Percentiles rank a stretch among this genome's conserved stretches.
These are phyloP conservation scores for Neofusicoccum sp. DNA, from an alignment of 2,329 filamentous ascomycete species.

Conservation along the genomic window DNA sequence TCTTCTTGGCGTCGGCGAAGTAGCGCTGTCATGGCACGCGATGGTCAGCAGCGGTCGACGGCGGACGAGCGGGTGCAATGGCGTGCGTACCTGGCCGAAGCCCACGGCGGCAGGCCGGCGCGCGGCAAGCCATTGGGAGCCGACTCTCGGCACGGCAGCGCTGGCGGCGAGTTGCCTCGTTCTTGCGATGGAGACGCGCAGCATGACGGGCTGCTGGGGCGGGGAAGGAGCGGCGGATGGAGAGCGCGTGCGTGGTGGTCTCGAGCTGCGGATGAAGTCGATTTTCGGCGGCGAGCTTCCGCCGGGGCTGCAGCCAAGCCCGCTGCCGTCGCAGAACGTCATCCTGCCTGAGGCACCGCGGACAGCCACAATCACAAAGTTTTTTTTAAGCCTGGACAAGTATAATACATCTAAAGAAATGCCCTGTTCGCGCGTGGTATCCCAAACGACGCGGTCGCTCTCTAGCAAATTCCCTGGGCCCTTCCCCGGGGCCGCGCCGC, in stretches of 20 bases:
- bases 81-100: conserved; percentile 19
- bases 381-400: background rate
- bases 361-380: background rate
- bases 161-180: conserved; percentile 44
- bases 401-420: conserved; percentile 10
- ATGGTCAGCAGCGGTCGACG: conserved; percentile 42
- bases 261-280: conserved; percentile 15
- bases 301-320: conserved; percentile 11
- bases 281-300: conserved; percentile 20
- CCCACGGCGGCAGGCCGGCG: conserved; percentile 24
- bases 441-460: conserved; percentile 6
- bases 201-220: conserved; percentile 49
- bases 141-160: conserved; percentile 36
- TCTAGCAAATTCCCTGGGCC: background rate
- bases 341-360: conserved; percentile 5
- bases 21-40: conserved; percentile 41
- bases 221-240: conserved; percentile 16
- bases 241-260: conserved; percentile 8
- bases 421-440: conserved; percentile 6
- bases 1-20: conserved; percentile 50
- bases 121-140: conserved; percentile 45
- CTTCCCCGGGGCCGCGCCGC: background rate
- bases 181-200: conserved; percentile 54
- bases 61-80: conserved; percentile 36
- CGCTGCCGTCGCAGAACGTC: background rate